Conservation (phyloP, 768 basidiomycete genomes). For the Tylopilus rubrobrunneus region DNA sequence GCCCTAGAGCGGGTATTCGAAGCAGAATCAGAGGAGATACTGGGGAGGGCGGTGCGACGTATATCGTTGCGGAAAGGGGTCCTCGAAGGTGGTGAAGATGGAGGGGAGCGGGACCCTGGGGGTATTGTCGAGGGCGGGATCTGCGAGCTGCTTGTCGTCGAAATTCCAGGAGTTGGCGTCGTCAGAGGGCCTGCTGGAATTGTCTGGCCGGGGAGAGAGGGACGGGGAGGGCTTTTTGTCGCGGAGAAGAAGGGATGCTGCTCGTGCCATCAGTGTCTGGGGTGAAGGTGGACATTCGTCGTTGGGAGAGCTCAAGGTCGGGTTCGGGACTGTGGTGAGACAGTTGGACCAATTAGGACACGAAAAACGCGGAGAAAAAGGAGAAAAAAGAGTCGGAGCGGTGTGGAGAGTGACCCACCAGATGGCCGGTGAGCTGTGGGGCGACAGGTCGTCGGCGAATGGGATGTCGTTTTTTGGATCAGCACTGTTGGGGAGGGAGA, state of each 20-base stretch:
- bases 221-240: constrained; percentile 62
- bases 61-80: constrained; percentile 49
- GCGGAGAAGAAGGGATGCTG: constrained; percentile 49
- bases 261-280: constrained; percentile 59
- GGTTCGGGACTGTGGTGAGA: constrained; percentile 35
- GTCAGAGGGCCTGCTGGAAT: constrained; percentile 29
- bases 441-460: constrained; percentile 46
- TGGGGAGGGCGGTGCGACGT: constrained; percentile 64
- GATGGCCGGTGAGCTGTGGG: constrained; percentile 42
- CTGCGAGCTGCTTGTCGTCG: constrained; percentile 38
- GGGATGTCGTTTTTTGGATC: constrained; percentile 41
- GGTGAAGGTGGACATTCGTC: constrained; percentile 79
- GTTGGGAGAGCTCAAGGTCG: constrained; percentile 49
- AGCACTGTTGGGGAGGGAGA: constrained; percentile 21
- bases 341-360: constrained; percentile 10
- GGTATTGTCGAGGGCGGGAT: constrained; percentile 39
- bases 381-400: constrained; percentile 12
- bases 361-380: constrained; percentile 9
- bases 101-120: constrained; percentile 67
- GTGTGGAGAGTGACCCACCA: constrained; percentile 37
- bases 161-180: constrained; percentile 27
- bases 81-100: constrained; percentile 68
- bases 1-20: constrained; percentile 45
- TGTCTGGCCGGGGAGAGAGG: constrained; percentile 44
- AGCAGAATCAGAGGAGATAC: constrained; percentile 46